These are phyloP conservation scores for Fragaria ananassa DNA, from an alignment of 306 rosid genomes.

Conservation along the genomic window DNA sequence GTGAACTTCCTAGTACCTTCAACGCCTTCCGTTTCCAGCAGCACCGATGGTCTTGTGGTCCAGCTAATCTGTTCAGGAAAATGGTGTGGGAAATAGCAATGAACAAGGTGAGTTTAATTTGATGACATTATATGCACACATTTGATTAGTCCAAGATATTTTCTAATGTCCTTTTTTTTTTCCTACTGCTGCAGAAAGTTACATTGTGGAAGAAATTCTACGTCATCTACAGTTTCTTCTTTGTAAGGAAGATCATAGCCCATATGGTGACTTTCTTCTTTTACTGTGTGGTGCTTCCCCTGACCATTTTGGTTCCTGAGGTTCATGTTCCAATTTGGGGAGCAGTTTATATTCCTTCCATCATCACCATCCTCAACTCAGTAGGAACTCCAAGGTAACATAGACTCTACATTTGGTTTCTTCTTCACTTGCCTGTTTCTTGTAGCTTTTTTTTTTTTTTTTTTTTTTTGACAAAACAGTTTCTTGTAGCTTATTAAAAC, in stretches of 20 bases:
- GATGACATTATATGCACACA: not conserved
- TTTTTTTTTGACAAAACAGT: not conserved
- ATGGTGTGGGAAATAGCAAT: slow-evolving; percentile 87
- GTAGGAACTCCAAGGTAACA: slow-evolving; percentile 96
- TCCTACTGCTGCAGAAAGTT: slow-evolving; percentile 63
- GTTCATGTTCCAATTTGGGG: slow-evolving; percentile 98
- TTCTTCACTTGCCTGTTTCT: not conserved
- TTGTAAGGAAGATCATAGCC: slow-evolving; percentile 90
- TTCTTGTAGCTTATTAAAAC: not conserved
- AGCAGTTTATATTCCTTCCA: slow-evolving; percentile 94
- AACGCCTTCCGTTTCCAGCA: slow-evolving; percentile 99
- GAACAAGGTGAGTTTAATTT: slow-evolving; percentile 58
- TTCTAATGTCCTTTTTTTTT: slow-evolving; percentile 8
- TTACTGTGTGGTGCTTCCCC: slow-evolving; percentile 91
- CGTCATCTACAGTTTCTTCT: slow-evolving; percentile 94
- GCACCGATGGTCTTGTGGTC: slow-evolving; percentile 99
- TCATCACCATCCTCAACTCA: slow-evolving; percentile 92
- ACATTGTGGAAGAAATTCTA: slow-evolving; percentile 89
- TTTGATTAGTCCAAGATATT: not conserved
- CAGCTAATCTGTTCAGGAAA: slow-evolving; percentile 94
- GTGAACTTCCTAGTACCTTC: slow-evolving; percentile 98
- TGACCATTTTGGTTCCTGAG: slow-evolving; percentile 94
- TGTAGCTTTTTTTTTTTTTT: not conserved
- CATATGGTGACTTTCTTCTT: slow-evolving; percentile 93
- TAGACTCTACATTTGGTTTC: not conserved